Evolutionary conservation across 108 stramenopile genomes (phyloP).

Genomic region (Ochromonas danica): DNA sequence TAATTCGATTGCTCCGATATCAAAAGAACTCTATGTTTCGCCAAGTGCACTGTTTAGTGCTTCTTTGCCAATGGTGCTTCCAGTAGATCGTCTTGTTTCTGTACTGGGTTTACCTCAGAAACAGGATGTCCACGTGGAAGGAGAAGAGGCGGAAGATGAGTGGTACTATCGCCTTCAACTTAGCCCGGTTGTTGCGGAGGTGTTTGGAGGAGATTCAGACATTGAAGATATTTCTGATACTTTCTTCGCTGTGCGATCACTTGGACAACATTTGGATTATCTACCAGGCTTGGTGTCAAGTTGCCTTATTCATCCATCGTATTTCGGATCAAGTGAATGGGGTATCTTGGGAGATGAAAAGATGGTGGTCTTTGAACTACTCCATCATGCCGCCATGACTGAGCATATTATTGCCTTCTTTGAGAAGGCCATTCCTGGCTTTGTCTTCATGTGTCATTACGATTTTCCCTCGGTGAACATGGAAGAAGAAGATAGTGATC

Average conservation of each 20-base stretch:
- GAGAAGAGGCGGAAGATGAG: too few species aligned
- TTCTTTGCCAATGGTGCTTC: background rate
- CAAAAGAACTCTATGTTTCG: too few species aligned
- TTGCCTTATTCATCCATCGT: background rate
- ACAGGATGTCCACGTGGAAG: too few species aligned
- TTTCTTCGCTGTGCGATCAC: too few species aligned
- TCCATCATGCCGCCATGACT: conserved; percentile 1
- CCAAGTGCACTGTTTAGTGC: background rate
- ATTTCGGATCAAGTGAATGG: background rate
- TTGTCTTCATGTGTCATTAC: background rate
- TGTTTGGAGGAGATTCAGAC: too few species aligned
- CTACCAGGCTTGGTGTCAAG: background rate
- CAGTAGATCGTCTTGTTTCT: background rate
- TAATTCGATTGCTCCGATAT: too few species aligned
- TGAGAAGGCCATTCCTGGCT: background rate
- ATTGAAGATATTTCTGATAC: too few species aligned
- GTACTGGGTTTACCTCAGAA: too few species aligned
- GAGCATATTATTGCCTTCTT: conserved; percentile 5
- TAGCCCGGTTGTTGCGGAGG: too few species aligned
- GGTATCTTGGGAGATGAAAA: background rate
- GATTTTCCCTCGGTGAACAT: background rate
- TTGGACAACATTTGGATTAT: background rate
- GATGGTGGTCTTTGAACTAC: background rate
- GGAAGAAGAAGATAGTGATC: conserved; percentile 22
- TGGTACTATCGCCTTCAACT: too few species aligned